These are phyloP conservation scores for Wickerhamomyces tratensis DNA, from an alignment of 805 yeast genomes.

Conservation along the genomic window DNA sequence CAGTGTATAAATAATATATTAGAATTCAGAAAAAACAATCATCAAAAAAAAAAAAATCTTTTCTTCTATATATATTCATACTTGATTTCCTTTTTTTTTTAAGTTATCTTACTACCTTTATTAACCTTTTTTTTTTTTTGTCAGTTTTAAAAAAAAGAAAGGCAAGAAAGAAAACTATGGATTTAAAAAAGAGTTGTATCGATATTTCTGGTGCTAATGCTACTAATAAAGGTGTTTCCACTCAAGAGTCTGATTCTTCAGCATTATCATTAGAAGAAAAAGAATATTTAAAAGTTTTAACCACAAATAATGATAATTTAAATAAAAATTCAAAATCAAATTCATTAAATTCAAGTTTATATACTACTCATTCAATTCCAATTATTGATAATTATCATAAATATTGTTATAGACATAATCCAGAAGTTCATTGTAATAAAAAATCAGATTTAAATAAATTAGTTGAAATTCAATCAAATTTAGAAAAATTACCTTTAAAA, in stretches of 20 bases:
- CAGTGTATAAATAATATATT: no score
- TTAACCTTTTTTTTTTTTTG: no score
- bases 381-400: constrained; percentile 43
- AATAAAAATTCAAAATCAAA: background rate
- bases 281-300: background rate
- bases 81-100: no score
- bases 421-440: constrained; percentile 69
- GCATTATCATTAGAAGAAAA: no score
- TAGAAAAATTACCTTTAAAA: constrained; percentile 51
- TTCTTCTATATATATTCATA: no score
- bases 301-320: background rate
- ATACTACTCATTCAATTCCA: constrained; percentile 1
- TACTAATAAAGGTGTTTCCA: no score
- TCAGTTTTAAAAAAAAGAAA: background rate
- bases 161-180: background rate
- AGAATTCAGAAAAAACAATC: no score
- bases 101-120: no score
- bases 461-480: constrained; percentile 47
- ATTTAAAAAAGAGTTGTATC: background rate
- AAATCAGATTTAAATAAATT: constrained; percentile 54
- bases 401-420: constrained; percentile 91
- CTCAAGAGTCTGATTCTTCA: no score
- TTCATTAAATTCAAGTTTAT: no score
- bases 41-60: no score
- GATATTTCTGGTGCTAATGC: no score